phyloP scores from a whole-genome alignment of 306 rosid species.

The Cicer cuneatum region DNA sequence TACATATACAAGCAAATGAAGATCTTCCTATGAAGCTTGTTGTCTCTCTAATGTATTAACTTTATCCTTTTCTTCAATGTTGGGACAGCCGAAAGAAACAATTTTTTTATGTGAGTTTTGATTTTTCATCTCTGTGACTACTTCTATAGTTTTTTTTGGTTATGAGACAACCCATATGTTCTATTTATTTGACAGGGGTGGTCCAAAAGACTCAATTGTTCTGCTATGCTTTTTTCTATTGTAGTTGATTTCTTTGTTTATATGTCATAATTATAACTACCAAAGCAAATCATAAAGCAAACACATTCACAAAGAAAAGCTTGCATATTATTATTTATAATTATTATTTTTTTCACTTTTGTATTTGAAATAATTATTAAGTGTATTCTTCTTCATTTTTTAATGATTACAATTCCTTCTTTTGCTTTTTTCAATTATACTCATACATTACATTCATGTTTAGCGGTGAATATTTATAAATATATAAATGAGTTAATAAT shows the following conservation, averaged over 20 bases:
- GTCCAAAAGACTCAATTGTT: slow-evolving; percentile 56
- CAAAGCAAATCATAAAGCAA: slow-evolving; percentile 55
- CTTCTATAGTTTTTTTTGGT: slow-evolving; percentile 42
- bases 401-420: slow-evolving; percentile 30
- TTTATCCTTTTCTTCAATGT: slow-evolving; percentile 82
- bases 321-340: slow-evolving; percentile 33
- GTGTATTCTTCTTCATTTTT: neutral
- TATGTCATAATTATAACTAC: slow-evolving; percentile 49
- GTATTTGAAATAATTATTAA: slow-evolving; percentile 44
- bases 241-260: slow-evolving; percentile 50
- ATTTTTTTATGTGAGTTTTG: slow-evolving; percentile 55
- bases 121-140: slow-evolving; percentile 42
- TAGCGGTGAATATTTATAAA: slow-evolving; percentile 16
- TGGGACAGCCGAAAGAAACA: slow-evolving; percentile 75
- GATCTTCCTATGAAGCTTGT: slow-evolving; percentile 50
- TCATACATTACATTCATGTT: slow-evolving; percentile 16
- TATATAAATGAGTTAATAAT: too few species aligned
- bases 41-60: slow-evolving; percentile 51
- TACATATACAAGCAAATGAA: slow-evolving; percentile 31
- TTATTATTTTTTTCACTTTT: slow-evolving; percentile 5
- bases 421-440: slow-evolving; percentile 38
- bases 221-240: slow-evolving; percentile 50
- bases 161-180: slow-evolving; percentile 55
- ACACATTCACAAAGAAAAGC: slow-evolving; percentile 42
- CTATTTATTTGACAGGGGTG: slow-evolving; percentile 58